Evolutionary conservation across 2,329 filamentous ascomycete genomes (phyloP), one percentile per base, ranked within the genome.

Genomic region (Penicillium sclerotiorum): DNA sequence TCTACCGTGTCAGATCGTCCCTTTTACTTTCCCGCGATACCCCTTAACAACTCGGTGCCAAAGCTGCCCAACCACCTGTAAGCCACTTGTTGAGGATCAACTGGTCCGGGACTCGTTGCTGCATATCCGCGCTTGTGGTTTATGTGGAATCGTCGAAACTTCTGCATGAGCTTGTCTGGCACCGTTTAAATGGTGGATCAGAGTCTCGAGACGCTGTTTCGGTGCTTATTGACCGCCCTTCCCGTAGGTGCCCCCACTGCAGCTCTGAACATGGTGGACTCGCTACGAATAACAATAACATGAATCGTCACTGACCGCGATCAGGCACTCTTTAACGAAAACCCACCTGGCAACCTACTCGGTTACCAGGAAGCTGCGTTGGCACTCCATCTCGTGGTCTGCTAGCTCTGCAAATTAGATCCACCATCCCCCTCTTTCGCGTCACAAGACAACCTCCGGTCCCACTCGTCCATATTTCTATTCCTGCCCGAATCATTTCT

Each of bases 151-250:
- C 21, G 30, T 8, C 21, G 6, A 17, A 9, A 20, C 38, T 33
- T 37, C 18, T 22, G 28, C 48, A 45, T 45, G 33, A 48, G 46
- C 27, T 27, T 30, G 32, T 30, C 32, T 37, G 39, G 28, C 43
- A 28, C 30, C 23, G 12, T 18, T 39, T 35, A 45, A 39, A 47
- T 39, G 36, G 35, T 39, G 25, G 15, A 45, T n/a, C 13, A 20
- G 21, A 18, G 20, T 15, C 39, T 33, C 27, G 18, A 33, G 30
- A 9, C 11, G 12, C 33, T 28, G 21, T 37, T 2, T 8, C 30
- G 27, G 42, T 36, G 11, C 21, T 50, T 36, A 38, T 50, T 54
- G 51, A 56, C 51, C 45, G 53, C 51, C 48, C 48, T n/a, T 48
- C 23, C 25, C 45, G 41, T 30, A 45, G 43, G 22, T 18, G 9